Percentiles rank a stretch among this genome's conserved stretches.
These are phyloP conservation scores for Peniophora sp. DNA, from an alignment of 1,284 basidiomycete species.

Conservation along the genomic window DNA sequence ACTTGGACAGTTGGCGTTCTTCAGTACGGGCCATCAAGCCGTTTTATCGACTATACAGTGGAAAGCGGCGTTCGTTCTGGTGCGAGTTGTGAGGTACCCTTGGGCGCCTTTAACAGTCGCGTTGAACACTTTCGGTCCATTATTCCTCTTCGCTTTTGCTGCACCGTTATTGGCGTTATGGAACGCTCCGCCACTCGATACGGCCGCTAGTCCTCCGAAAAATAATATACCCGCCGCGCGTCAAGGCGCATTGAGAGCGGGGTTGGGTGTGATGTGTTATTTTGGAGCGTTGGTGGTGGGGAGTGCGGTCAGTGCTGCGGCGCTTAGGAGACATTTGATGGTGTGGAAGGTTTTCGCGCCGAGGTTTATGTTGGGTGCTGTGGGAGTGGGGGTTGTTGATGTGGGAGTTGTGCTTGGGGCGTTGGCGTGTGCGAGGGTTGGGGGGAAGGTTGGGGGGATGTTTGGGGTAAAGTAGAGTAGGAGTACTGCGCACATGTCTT, in stretches of 20 bases:
- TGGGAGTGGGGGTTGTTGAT: constrained; percentile 47
- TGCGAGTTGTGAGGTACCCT: constrained; percentile 61
- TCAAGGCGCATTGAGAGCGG: constrained; percentile 37
- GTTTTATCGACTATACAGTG: constrained; percentile 90
- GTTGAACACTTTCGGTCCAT: constrained; percentile 75
- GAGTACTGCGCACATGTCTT: too few relatives aligned
- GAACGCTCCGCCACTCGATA: constrained; percentile 69
- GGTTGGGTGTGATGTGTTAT: constrained; percentile 64
- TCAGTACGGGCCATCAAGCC: constrained; percentile 88
- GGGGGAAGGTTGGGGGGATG: too few relatives aligned
- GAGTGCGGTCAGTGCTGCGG: constrained; percentile 67
- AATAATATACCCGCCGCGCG: constrained; percentile 17
- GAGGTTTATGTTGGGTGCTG: constrained; percentile 76
- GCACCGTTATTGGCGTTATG: constrained; percentile 76
- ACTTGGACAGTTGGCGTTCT: constrained; percentile 74
- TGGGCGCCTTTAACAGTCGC: constrained; percentile 74
- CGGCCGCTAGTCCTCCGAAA: constrained; percentile 7
- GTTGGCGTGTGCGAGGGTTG: constrained; percentile 25
- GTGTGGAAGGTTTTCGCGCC: constrained; percentile 99
- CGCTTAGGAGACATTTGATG: constrained; percentile 88
- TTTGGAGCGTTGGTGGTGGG: constrained; percentile 63
- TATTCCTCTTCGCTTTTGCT: constrained; percentile 58
- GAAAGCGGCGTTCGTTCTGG: constrained; percentile 86
- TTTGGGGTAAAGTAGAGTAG: too few relatives aligned
- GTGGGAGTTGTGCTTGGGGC: constrained; percentile 45